These are phyloP conservation scores for Berberis vulgaris DNA, from an alignment of 164 flowering plant species.

Conservation along the genomic window DNA sequence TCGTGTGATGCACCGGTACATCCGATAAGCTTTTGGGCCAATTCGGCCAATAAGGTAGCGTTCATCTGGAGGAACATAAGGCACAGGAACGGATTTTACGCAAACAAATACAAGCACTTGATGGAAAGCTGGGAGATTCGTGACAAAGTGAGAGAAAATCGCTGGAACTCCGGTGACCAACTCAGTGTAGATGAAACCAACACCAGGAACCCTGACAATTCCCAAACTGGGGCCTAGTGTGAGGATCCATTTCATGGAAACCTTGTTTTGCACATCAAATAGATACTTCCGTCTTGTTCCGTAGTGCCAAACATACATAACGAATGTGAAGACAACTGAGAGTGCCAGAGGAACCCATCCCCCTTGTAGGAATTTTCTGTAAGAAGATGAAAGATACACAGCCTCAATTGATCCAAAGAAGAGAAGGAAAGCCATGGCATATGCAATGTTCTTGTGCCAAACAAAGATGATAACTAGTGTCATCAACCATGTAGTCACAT, in stretches of 20 bases:
- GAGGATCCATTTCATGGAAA: constrained; percentile 63
- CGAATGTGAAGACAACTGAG: constrained; percentile 23
- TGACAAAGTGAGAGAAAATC: constrained; percentile 58
- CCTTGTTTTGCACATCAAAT: constrained; percentile 50
- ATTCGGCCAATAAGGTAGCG: constrained; percentile 62
- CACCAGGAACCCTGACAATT: constrained; percentile 59
- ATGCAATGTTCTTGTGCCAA: constrained; percentile 31
- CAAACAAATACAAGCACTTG: constrained; percentile 63
- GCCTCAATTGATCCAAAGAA: constrained; percentile 51
- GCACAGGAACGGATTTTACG: constrained; percentile 52
- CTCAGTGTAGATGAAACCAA: constrained; percentile 63
- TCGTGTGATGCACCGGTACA: constrained; percentile 69
- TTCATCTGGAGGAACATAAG: constrained; percentile 34
- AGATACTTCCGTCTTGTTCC: constrained; percentile 47
- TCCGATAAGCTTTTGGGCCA: constrained; percentile 53
- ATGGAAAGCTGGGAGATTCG: constrained; percentile 62
- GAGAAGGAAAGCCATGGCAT: constrained; percentile 30
- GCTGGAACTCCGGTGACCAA: constrained; percentile 59
- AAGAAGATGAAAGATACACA: constrained; percentile 39
- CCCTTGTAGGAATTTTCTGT: constrained; percentile 40
- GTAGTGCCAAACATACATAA: constrained; percentile 77
- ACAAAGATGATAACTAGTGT: constrained; percentile 48
- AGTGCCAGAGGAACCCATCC: constrained; percentile 57
- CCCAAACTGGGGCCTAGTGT: constrained; percentile 63
- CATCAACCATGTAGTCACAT: constrained; percentile 51